Percentiles rank a stretch among this genome's conserved stretches.
phyloP scores from a whole-genome alignment of 1,139 yeast species.

The Magnusiomyces tetraspermus region DNA sequence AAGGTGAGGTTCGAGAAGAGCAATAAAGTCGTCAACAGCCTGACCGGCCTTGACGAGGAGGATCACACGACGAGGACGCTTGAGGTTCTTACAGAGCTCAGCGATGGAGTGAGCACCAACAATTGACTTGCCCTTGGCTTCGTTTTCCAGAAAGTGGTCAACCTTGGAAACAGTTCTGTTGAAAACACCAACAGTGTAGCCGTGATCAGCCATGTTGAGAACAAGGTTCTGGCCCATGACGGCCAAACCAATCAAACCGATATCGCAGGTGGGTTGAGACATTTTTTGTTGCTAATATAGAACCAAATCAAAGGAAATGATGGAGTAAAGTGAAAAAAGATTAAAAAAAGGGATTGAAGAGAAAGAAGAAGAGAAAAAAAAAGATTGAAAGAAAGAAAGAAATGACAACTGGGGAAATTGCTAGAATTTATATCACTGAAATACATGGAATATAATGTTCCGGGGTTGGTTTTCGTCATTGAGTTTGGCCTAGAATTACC shows the following conservation, averaged over 20 bases:
- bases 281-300: constrained; percentile 7
- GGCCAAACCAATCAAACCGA: constrained; percentile 99
- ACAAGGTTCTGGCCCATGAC: constrained; percentile 98
- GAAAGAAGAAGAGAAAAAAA: background rate
- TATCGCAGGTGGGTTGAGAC: constrained; percentile 40
- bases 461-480: no score
- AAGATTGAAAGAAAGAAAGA: background rate
- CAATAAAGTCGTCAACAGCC: constrained; percentile 89
- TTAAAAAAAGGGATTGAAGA: background rate
- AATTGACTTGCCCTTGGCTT: constrained; percentile 81
- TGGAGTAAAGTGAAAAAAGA: background rate
- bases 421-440: no score
- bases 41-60: constrained; percentile 93
- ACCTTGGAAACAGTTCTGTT: constrained; percentile 96
- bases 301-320: background rate
- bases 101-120: constrained; percentile 90
- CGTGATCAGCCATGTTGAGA: constrained; percentile 97
- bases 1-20: constrained; percentile 78
- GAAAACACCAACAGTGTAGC: constrained; percentile 82
- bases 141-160: constrained; percentile 83
- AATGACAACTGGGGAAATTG: no score
- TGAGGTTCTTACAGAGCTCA: constrained; percentile 80
- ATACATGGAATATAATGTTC: no score
- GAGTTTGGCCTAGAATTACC: no score
- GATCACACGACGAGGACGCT: constrained; percentile 94